Conservation (phyloP, 169 alveolate species). For the Besnoitia besnoiti region DNA sequence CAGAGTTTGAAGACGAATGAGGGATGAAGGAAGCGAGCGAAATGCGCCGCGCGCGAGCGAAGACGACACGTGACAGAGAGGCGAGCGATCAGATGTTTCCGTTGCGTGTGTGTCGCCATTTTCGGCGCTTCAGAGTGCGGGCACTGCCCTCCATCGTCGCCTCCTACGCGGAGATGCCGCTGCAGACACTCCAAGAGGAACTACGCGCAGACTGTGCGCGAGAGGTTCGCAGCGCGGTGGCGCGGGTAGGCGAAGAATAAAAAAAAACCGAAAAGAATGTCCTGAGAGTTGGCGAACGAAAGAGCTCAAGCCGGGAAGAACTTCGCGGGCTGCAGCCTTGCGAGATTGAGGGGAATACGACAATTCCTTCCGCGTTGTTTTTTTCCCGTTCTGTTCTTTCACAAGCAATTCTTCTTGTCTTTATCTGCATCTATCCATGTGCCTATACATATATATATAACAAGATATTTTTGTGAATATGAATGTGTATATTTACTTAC, state of each 20-base stretch:
- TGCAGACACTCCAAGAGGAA: not conserved
- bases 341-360: too few relatives aligned
- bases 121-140: not conserved
- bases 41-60: not conserved
- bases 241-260: not conserved
- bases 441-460: too few relatives aligned
- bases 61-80: not conserved
- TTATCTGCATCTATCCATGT: too few relatives aligned
- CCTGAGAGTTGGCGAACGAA: not conserved
- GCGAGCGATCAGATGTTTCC: not conserved
- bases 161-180: not conserved
- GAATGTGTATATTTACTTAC: too few relatives aligned
- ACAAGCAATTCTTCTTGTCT: too few relatives aligned
- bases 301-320: not conserved
- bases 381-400: too few relatives aligned
- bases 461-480: too few relatives aligned
- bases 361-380: too few relatives aligned
- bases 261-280: not conserved
- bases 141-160: not conserved
- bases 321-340: too few relatives aligned
- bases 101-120: not conserved
- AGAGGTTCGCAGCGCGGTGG: not conserved
- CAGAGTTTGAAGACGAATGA: not conserved
- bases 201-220: not conserved
- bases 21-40: not conserved